Conservation (phyloP, 2,329 filamentous ascomycete species). For the Furcasterigmium sp. region DNA sequence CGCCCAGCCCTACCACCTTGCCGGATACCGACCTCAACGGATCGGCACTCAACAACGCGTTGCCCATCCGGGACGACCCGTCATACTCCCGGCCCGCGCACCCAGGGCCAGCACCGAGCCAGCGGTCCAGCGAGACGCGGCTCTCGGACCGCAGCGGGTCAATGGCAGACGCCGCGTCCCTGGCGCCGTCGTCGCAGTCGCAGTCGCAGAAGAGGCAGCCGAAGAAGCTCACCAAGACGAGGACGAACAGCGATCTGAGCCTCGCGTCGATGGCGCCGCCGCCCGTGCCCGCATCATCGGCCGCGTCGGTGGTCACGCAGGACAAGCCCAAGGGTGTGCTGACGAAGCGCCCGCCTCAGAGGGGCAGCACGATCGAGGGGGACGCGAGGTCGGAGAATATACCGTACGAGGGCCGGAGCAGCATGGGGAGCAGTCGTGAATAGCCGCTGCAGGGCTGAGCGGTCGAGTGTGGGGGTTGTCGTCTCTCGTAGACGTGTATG, state of each 20-base stretch:
- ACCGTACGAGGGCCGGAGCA: constrained; percentile 5
- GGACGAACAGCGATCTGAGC: constrained; percentile 26
- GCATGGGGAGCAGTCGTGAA: constrained; percentile 7
- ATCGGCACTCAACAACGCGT: constrained; percentile 6
- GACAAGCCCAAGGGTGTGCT: constrained; percentile 29
- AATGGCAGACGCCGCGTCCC: constrained; percentile 13
- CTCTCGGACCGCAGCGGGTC: constrained; percentile 21
- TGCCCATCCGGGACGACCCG: constrained; percentile 17
- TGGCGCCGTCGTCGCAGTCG: too few relatives aligned
- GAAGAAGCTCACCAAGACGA: constrained; percentile 36
- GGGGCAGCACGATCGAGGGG: constrained; percentile 18
- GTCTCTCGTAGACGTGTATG: too few relatives aligned
- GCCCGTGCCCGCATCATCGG: constrained; percentile 5
- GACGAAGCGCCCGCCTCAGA: constrained; percentile 29
- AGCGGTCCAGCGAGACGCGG: constrained; percentile 26
- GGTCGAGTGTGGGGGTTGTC: too few relatives aligned
- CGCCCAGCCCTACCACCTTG: constrained; percentile 15
- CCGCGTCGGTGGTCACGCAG: constrained; percentile 4
- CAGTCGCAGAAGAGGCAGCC: constrained; percentile 29
- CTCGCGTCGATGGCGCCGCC: constrained; percentile 1
- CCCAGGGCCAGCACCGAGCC: constrained; percentile 16
- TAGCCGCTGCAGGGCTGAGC: constrained; percentile 2
- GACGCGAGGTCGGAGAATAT: constrained; percentile 6
- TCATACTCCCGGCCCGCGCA: constrained; percentile 15
- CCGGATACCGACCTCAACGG: constrained; percentile 11